Base-by-base conservation (phyloP, 2,329 filamentous ascomycete genomes). In the Madurella fahalii region DNA sequence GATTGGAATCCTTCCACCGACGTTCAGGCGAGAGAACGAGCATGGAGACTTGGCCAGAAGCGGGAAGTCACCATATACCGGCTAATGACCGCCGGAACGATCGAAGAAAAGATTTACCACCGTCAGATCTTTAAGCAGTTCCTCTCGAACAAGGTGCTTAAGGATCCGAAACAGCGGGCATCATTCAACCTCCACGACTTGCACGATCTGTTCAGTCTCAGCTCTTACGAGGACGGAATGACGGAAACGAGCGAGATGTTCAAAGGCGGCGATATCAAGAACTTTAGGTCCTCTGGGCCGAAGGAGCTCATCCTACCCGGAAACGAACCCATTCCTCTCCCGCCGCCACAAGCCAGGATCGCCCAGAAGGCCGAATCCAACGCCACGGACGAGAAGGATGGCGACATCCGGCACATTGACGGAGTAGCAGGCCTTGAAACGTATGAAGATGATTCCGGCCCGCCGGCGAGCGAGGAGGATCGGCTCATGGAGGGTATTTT, bases 1-100 rank as follows among this genome's bases (percentile, higher is more conserved):
- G 94, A 99, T 68, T 99, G 94, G 94, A 97, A 97, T 65, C 94
- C 93, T 2, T 96, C 93, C 0, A 97, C 93, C 0, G 94, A 99
- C 67, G 79, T 96, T 25, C 94, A 99, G 72, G 94, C 94, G 15
- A 86, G 94, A 46, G 94, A 99, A 71, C 83, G 94, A 65, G 94
- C 95, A 5, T 99, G 94, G 94, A 85, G 94, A 54, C 75, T 99
- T 2, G 94, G 94, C 0, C 94, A 99, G 73, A 96, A 95, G 70
- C 86, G 88, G 51, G 90, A 96, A 46, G 94, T 99, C 30, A 92
- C 90, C 4, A 96, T 99, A 18, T 99, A 96, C 69, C 87, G 95
- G 37, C 79, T 99, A n/a, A 95, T 99, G 89, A 96, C 90, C 4
- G 90, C 93, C 5, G 94, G 94, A 1, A 99, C 95, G 0, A 99